Evolutionary conservation across 148 eudicot genomes (phyloP).

Genomic region (Cornus suecica): DNA sequence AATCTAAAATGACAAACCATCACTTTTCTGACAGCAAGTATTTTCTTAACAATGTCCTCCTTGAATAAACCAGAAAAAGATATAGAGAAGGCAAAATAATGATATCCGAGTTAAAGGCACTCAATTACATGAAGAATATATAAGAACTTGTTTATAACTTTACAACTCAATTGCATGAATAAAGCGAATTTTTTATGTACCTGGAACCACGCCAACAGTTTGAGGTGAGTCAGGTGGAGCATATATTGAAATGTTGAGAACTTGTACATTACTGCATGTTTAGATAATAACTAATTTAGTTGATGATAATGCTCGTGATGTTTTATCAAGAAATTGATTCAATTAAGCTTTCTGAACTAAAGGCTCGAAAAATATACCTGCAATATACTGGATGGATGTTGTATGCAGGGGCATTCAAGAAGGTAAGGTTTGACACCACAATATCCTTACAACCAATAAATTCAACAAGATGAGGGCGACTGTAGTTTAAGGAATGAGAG

Average conservation of each 20-base stretch:
- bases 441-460: slow-evolving; percentile 36
- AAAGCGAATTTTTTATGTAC: slow-evolving; percentile 14
- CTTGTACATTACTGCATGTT: slow-evolving; percentile 43
- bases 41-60: neutral
- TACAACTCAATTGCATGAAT: too few relatives aligned
- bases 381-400: slow-evolving; percentile 52
- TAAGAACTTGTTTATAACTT: neutral
- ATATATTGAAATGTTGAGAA: slow-evolving; percentile 46
- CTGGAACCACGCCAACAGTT: slow-evolving; percentile 58
- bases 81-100: neutral
- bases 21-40: neutral
- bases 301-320: neutral
- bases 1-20: neutral
- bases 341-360: neutral
- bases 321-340: neutral
- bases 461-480: slow-evolving; percentile 60
- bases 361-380: slow-evolving; percentile 29
- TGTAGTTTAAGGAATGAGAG: slow-evolving; percentile 36
- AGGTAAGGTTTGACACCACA: slow-evolving; percentile 51
- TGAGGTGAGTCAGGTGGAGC: slow-evolving; percentile 49
- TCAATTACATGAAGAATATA: too few relatives aligned
- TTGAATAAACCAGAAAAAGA: neutral
- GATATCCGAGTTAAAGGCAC: neutral
- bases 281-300: neutral
- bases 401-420: slow-evolving; percentile 48